Evolutionary conservation across 2,329 filamentous ascomycete species (phyloP).

Genomic region (Fusarium hainanense): DNA sequence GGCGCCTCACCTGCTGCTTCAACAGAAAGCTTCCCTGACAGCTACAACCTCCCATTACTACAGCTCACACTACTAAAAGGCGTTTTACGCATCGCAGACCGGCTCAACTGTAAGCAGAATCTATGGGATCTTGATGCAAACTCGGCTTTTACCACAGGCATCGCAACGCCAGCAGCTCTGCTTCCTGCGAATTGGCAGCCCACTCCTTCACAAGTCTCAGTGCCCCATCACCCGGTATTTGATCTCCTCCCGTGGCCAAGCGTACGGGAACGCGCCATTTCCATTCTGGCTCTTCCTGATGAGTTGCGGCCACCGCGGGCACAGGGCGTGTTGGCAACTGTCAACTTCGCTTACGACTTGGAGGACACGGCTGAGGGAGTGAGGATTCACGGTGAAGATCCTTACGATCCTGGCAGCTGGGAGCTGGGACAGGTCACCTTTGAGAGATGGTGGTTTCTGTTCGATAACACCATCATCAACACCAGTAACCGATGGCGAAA

Average conservation of each 20-base stretch:
- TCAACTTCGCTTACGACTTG: constrained; percentile 66
- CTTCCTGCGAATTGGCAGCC: constrained; percentile 63
- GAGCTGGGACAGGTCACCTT: constrained; percentile 69
- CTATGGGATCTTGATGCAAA: constrained; percentile 60
- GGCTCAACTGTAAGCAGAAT: constrained; percentile 55
- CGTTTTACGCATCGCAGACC: constrained; percentile 58
- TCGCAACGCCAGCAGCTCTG: constrained; percentile 48
- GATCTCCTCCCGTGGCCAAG: constrained; percentile 69
- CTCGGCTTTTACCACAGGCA: constrained; percentile 58
- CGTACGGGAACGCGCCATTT: constrained; percentile 64
- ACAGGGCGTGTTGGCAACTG: constrained; percentile 58
- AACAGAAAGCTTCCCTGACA: constrained; percentile 55
- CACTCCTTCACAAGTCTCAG: constrained; percentile 59
- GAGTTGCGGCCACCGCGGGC: constrained; percentile 60
- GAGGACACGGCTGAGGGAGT: constrained; percentile 66
- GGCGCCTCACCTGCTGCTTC: constrained; percentile 33
- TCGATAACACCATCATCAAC: constrained; percentile 64
- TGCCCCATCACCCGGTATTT: constrained; percentile 67
- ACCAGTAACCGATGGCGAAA: constrained; percentile 64
- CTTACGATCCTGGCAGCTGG: constrained; percentile 62
- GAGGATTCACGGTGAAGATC: constrained; percentile 61
- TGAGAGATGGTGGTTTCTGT: constrained; percentile 70
- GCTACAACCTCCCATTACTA: constrained; percentile 60
- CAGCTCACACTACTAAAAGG: constrained; percentile 61
- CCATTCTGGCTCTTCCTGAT: constrained; percentile 61